These are phyloP conservation scores for Aspergillus cristatus DNA, from an alignment of 495 filamentous ascomycete genomes.

Conservation along the genomic window DNA sequence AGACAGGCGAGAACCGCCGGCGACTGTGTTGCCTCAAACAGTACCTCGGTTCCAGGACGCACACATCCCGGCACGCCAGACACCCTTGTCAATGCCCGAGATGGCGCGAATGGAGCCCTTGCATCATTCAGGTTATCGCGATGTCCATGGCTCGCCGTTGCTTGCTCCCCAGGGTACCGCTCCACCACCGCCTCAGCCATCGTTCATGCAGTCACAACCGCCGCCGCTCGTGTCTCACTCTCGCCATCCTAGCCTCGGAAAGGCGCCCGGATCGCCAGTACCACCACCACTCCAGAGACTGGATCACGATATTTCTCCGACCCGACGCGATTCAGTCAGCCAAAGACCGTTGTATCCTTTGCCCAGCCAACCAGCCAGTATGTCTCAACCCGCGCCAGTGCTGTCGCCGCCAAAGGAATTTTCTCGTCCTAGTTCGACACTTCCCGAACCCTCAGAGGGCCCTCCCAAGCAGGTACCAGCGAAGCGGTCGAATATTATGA, in stretches of 20 bases:
- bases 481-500: slow-evolving; percentile 53
- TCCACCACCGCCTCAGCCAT: slow-evolving; percentile 9
- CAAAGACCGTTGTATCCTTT: slow-evolving; percentile 25
- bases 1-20: slow-evolving; percentile 33
- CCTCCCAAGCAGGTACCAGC: slow-evolving; percentile 41
- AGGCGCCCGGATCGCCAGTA: slow-evolving; percentile 29
- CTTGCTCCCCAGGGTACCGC: slow-evolving; percentile 6
- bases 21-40: slow-evolving; percentile 19
- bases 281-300: slow-evolving; percentile 24
- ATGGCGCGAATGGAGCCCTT: slow-evolving; percentile 31
- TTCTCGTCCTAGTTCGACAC: slow-evolving; percentile 27
- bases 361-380: slow-evolving; percentile 14
- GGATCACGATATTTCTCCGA: slow-evolving; percentile 28
- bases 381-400: slow-evolving; percentile 23
- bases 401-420: slow-evolving; percentile 36
- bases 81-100: slow-evolving; percentile 20
- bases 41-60: slow-evolving; percentile 22
- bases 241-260: slow-evolving; percentile 30
- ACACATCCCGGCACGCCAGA: slow-evolving; percentile 23
- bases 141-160: slow-evolving; percentile 17
- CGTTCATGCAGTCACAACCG: slow-evolving; percentile 23
- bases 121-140: slow-evolving; percentile 13
- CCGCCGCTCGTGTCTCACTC: slow-evolving; percentile 29
- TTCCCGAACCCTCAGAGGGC: slow-evolving; percentile 29
- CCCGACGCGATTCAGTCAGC: slow-evolving; percentile 30